Evolutionary conservation across 176 grass and related monocot genomes (phyloP), one percentile per base, ranked within the genome.

Genomic region (Melocanna baccifera): DNA sequence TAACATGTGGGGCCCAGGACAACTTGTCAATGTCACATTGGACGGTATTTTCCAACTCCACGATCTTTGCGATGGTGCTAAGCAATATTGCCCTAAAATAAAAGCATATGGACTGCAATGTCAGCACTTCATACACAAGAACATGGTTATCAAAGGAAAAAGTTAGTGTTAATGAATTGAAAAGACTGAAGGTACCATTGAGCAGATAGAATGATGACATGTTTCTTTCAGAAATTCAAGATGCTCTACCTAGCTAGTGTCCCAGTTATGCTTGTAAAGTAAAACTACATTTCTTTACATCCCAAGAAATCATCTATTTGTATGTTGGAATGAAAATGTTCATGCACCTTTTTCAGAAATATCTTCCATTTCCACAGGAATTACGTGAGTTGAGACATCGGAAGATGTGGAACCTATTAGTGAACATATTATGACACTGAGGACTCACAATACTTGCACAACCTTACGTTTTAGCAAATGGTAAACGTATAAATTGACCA

Each of bases 391-490:
- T 12, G 1, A 43, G 20, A 43, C 52, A 52, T 61, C 14, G 14
- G 69, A 19, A 62, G 28, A 12, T 71, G 51, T 47, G 41, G 15
- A 39, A 50, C 14, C n/a, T 62, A 36, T 71, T 30, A 62, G 50
- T 14, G 55, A 80, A 62, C 43, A 53, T 77, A 11, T 57, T 82
- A 74, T 66, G 57, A 41, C 61, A 68, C 18, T 39, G 75, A 47
- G 57, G n/a, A 47, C 39, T 40, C 36, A 37, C 13, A 82, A 68
- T 11, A 16, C 32, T 53, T 16, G 20, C 23, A 48, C 6, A 77
- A 61, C 75, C 75, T 64, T 26, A 86, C 56, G 18, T 67, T 48
- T 80, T 28, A 71, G 14, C 28, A 74, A 56, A 85, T 61, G 6
- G 11, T 6, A 12, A 25, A 58, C 3, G 5, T 32, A 71, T 43